Evolutionary conservation across 441 rosid genomes (phyloP), one percentile per base, ranked within the genome.

Genomic region (Corymbia calophylla): DNA sequence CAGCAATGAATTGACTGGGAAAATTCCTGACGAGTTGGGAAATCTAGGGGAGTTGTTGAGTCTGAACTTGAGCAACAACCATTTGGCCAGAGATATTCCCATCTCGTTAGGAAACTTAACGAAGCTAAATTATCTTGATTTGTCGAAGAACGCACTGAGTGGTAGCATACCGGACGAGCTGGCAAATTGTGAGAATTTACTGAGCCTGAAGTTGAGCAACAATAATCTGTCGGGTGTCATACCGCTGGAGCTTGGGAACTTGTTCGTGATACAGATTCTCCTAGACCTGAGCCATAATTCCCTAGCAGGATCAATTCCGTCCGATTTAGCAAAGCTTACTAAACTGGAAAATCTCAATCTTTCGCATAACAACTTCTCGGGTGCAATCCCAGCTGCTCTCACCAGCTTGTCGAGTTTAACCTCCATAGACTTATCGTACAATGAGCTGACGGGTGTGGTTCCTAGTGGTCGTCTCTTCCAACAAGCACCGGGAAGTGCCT

Each of bases 221-320:
- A 96, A 96, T 92, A 89, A 88, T 87, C 88, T 96, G 25, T 92
- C 91, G 3, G 95, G 95, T 27, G 90, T 89, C 55, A 93, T 95
- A 66, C 94, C 98, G 14, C n/a, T 53, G 2, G 93, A 92, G 89
- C 90, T 96, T 0, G 95, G 96, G 11, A 93, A 92, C 86, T 91
- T 96, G 87, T 48, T 80, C 18, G 35, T 49, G 49, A 87, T 96
- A 92, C 94, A 88, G 91, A 90, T 87, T 87, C 87, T 91, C 70
- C 87, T 96, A 90, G 96, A 95, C 88, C 94, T 95, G 53, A 95
- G 97, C 90, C 92, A 95, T 93, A 96, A 95, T 89, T 91, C 91
- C 16, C 88, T 95, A 84, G 93, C 94, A 6, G 96, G 96, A 62
- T 13, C 88, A 23, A 94, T 94, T 81, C 97, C 96, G 39, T 88